Conservation (phyloP, 768 basidiomycete species). For the Kwoniella bestiolae region DNA sequence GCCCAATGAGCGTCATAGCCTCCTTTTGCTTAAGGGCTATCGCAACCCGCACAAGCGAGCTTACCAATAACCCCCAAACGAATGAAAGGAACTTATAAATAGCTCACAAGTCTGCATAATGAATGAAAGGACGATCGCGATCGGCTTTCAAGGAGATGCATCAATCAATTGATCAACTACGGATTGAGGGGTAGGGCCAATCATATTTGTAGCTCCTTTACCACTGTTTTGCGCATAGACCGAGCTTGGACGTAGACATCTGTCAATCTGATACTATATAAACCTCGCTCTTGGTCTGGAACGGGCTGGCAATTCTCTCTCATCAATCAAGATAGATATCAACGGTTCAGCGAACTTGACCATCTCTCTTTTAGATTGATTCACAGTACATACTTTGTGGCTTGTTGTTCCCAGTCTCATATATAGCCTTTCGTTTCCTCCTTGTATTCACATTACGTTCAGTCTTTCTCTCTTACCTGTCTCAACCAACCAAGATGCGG, state of each 20-base stretch:
- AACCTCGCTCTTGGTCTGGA: neutral
- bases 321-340: neutral
- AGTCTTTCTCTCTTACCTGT: neutral
- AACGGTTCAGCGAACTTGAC: neutral
- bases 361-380: neutral
- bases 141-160: neutral
- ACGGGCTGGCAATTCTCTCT: neutral
- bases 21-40: too few species aligned
- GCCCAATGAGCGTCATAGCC: too few species aligned
- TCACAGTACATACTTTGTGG: neutral
- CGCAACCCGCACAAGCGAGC: too few species aligned
- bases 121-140: neutral
- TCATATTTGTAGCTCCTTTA: neutral
- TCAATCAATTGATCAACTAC: neutral
- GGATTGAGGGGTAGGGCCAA: neutral
- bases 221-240: neutral
- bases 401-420: neutral
- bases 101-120: neutral
- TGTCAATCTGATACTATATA: neutral
- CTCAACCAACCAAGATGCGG: constrained; percentile 6
- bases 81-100: neutral
- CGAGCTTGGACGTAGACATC: too few species aligned
- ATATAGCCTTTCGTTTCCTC: neutral
- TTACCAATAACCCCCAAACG: neutral
- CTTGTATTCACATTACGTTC: neutral